Evolutionary conservation across 2,329 filamentous ascomycete genomes (phyloP), one percentile per base, ranked within the genome.

Genomic region (Diaporthe ilicicola): DNA sequence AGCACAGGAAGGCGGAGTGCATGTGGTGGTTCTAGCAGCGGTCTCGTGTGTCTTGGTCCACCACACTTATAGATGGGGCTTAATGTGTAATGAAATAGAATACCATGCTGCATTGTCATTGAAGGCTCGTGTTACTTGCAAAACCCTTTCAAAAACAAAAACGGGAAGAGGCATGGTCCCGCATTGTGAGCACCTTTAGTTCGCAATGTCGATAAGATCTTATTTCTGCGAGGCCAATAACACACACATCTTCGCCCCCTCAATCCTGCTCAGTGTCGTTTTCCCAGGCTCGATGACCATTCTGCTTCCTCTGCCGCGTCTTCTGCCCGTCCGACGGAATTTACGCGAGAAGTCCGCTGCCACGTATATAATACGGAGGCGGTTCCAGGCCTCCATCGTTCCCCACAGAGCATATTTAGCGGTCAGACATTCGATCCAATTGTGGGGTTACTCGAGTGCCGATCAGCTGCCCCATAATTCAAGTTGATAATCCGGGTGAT

Each of bases 11-110:
- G 24, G 19, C 27, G 50, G 24, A 24, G 24, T 34, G 48, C 17
- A 34, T 1, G 51, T 4, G 59, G 29, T 37, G 32, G 59, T 50
- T n/a, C 15, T 37, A n/a, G 59, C 12, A 44, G 42, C 34, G 44
- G 66, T 34, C n/a, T 51, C 19, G 8, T 50, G 22, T 50, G 6
- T 22, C 32, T 29, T 24, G 39, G 66, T 12, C n/a, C 54, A 32
- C 42, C 56, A 59, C 48, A 50, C 22, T 51, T 29, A 59, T 59
- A 59, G 66, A 59, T 29, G 66, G 66, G 66, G 44, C 22, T 68
- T 68, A 68, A 68, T 68, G 53, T 68, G 66, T 68, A 68, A 68
- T 68, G 66, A 68, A 59, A 68, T 59, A 59, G 66, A 68, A 68
- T 59, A 54, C 66, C 53, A 50, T 51, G 53, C 50, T 59, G 50